Conservation (phyloP, 2,329 filamentous ascomycete species). For the Ramichloridium luteum region DNA sequence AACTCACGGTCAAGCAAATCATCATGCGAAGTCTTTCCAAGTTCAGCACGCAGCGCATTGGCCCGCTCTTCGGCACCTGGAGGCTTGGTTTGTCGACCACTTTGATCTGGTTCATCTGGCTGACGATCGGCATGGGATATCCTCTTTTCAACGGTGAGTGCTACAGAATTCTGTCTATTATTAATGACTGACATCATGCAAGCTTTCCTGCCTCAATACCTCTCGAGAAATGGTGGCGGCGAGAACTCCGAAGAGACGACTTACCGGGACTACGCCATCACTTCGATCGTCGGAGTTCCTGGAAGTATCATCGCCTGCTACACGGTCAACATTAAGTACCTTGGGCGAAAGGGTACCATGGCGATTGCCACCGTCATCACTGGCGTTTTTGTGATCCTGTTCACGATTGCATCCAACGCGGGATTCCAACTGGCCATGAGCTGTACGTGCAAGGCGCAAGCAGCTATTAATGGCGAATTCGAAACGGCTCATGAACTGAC, state of each 20-base stretch:
- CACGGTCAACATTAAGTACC: constrained; percentile 58
- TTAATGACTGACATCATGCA: background rate
- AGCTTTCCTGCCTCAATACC: constrained; percentile 73
- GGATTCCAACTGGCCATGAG: constrained; percentile 40
- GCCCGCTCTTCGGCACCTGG: constrained; percentile 46
- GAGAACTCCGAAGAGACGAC: constrained; percentile 28
- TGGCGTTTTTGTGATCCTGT: constrained; percentile 57
- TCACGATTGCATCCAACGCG: constrained; percentile 45
- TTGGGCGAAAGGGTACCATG: constrained; percentile 62
- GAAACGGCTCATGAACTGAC: too few relatives aligned
- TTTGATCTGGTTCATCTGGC: constrained; percentile 67
- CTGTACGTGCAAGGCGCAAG: constrained; percentile 1
- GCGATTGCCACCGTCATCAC: constrained; percentile 55
- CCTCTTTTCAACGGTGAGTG: constrained; percentile 62
- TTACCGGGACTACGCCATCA: constrained; percentile 76
- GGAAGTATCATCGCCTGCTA: constrained; percentile 64
- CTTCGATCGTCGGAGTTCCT: constrained; percentile 62
- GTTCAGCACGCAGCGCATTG: constrained; percentile 55
- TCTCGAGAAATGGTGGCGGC: constrained; percentile 42
- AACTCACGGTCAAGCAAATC: constrained; percentile 36
- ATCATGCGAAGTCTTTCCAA: constrained; percentile 49
- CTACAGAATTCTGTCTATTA: background rate
- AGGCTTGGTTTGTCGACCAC: constrained; percentile 37
- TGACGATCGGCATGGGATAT: constrained; percentile 73
- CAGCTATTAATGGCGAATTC: too few relatives aligned